Conservation (phyloP, 2,329 filamentous ascomycete species). For the Aspergillus intermedius region DNA sequence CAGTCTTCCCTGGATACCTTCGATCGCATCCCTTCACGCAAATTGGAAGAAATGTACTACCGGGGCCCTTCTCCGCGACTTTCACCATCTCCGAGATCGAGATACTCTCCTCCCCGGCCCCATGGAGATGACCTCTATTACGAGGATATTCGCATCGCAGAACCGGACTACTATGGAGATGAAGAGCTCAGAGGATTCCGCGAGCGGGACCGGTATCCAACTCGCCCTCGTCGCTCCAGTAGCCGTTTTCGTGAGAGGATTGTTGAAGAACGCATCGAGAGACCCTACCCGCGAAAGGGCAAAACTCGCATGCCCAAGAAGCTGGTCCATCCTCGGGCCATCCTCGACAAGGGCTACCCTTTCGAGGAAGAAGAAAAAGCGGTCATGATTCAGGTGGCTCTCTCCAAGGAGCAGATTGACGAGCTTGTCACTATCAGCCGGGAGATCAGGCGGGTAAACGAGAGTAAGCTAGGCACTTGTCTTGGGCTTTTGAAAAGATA, state of each 20-base stretch:
- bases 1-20: conserved; percentile 89
- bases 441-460: conserved; percentile 39
- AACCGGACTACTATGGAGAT: conserved; percentile 63
- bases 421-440: conserved; percentile 79
- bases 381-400: conserved; percentile 73
- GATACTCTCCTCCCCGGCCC: conserved; percentile 49
- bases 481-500: neutral
- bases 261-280: conserved; percentile 30
- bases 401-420: conserved; percentile 87
- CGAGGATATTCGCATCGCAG: conserved; percentile 63
- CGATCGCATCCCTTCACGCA: conserved; percentile 63
- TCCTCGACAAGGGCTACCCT: conserved; percentile 79
- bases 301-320: conserved; percentile 82
- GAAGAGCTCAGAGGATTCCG: conserved; percentile 62
- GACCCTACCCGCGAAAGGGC: conserved; percentile 68
- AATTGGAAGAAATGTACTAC: conserved; percentile 38
- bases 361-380: conserved; percentile 77
- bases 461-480: conserved; percentile 23
- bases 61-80: conserved; percentile 42
- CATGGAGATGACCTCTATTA: conserved; percentile 49
- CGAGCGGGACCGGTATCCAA: conserved; percentile 53
- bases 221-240: conserved; percentile 42
- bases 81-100: conserved; percentile 47
- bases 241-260: conserved; percentile 25
- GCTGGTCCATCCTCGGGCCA: conserved; percentile 70